Conservation (phyloP, 192 early-diverging fungal species). For the Podila epicladia region DNA sequence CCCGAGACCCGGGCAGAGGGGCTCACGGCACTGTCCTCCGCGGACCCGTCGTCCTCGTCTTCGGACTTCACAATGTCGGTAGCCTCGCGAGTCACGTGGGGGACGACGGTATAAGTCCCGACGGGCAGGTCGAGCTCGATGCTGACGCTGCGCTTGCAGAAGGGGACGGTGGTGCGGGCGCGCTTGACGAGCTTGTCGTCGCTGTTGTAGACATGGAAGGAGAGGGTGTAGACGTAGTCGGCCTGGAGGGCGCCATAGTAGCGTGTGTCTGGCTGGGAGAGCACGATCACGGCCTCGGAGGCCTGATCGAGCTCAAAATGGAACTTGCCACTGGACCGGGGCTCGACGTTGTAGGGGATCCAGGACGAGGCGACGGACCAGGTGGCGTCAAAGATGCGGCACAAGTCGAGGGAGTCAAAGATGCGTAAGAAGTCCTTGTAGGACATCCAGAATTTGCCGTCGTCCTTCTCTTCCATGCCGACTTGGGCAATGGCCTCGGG, state of each 20-base stretch:
- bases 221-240: constrained; percentile 1
- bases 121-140: constrained; percentile 14
- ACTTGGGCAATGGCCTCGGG: constrained; percentile 3
- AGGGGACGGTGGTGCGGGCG: background rate
- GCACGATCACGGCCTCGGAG: constrained; percentile 6
- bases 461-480: constrained; percentile 7
- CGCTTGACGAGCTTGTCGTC: constrained; percentile 13
- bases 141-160: constrained; percentile 17
- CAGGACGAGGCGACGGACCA: constrained; percentile 30
- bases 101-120: constrained; percentile 21
- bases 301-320: constrained; percentile 9
- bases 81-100: constrained; percentile 10
- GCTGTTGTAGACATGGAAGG: constrained; percentile 20
- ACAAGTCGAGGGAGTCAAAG: constrained; percentile 9
- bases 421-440: constrained; percentile 29
- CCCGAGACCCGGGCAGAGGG: background rate
- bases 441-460: constrained; percentile 44
- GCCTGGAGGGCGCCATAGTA: constrained; percentile 13
- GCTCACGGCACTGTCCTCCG: background rate
- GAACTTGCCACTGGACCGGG: constrained; percentile 28
- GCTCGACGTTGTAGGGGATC: constrained; percentile 39
- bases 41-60: background rate
- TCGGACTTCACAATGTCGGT: background rate
- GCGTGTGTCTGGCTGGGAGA: constrained; percentile 33
- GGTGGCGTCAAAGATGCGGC: constrained; percentile 18